Base-by-base conservation (phyloP, 768 basidiomycete genomes). In the Candolleomyces efflorescens region DNA sequence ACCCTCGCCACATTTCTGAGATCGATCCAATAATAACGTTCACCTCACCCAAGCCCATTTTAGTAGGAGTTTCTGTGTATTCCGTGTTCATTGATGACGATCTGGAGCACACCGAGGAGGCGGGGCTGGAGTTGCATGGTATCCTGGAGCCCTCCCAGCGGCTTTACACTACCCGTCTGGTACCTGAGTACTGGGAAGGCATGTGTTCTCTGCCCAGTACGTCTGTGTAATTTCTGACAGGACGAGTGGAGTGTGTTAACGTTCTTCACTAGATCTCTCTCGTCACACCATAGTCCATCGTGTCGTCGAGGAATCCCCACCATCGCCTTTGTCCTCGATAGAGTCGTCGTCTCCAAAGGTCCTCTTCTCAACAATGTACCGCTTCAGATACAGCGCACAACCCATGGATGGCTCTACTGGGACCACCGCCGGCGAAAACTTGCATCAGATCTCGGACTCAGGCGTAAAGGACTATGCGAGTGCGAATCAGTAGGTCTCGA, bases 241-340 rank as follows among this genome's bases (percentile, higher is more conserved):
- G 24, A 56, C 64, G 60, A 58, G 59, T 41, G 48, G 44, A 5
- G 12, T 3, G 6, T 41, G 13, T 38, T 23, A 13, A 27, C 7
- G 55, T 15, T 51, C 17, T 32, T 44, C 46, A 15, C 54, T 58
- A 90, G 89, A 90, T 69, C 85, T 86, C 20, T 82, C 85, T 3
- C 69, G 78, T 55, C 90, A 81, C 68, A 82, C 79, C 3, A 87
- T 90, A 64, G 71, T 82, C 45, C 89, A 90, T 65, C 82, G 86
- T 50, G 83, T 90, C 48, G 63, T 74, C 24, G 71, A 74, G 56
- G 71, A 74, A n/a, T n/a, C n/a, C 47, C 67, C 71, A 26, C 62
- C 63, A 24, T 63, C 73, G 24, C n/a, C n/a, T n/a, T 65, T 62
- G 12, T 62, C 66, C n/a, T 54, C 65, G 5, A 49, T 68, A 20